Base-by-base conservation (phyloP, 2,329 filamentous ascomycete genomes). In the Claviceps pazoutovae region DNA sequence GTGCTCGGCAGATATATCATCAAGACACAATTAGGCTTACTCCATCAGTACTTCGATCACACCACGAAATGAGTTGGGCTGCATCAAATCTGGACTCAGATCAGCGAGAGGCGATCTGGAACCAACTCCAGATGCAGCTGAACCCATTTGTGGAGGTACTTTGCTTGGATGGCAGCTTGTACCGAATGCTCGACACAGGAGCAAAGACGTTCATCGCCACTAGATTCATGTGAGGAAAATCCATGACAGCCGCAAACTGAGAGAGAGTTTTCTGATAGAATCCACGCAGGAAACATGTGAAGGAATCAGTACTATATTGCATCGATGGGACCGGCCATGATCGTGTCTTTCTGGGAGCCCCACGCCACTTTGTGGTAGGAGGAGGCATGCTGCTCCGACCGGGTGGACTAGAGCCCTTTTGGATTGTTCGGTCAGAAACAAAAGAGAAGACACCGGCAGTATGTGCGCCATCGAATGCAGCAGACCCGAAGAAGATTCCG, bases 401-500 rank as follows among this genome's bases (percentile, higher is more conserved):
- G 16, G 14, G 48, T 14, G 58, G 57, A 43, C 36, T 43, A 14
- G 59, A 60, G 23, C 56, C 58, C 5, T 53, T 62, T 46, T 64
- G 60, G 61, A 49, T 58, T 17, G 30, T 54, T n/a, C 55, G 53
- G 4, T 49, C 52, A 13, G 48, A 53, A 38, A n/a, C 48, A 30
- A 54, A 53, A 30, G 30, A 52, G 8, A 53, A 54, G 39, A 57
- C 51, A 16, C 45, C 54, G 7, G 51, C 52, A 11, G 30, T 54
- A 17, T 50, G 51, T 30, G 42, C 44, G n/a, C 49, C 58, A 39
- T 34, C 52, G 7, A 17, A 48, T 30, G 49, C 56, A 13, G 14
- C 48, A 16, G 57, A 57, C 21, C 44, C 51, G 39, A 38, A 51
- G 36, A 61, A 64, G 54, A 61, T 70, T 47, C 66, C 63, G 19